Base-by-base conservation (phyloP, 2,329 filamentous ascomycete species). In the Amauroascus verrucosus region DNA sequence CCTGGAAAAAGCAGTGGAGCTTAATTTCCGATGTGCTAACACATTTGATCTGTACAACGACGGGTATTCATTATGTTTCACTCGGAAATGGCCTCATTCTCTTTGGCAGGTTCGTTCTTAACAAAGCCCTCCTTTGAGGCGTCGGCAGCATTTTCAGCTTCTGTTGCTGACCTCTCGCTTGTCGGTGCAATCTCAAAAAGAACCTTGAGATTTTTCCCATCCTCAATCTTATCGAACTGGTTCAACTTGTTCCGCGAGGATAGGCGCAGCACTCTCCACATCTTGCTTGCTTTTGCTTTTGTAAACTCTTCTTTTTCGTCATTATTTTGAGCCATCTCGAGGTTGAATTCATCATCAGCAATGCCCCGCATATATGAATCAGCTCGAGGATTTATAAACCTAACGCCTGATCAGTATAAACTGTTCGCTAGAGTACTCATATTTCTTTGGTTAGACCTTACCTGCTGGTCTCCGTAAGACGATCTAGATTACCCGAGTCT, bases 221-320 rank as follows among this genome's bases (percentile, higher is more conserved):
- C 84, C 53, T 95, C 89, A 46, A 95, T 86, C 67, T 85, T 88
- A 68, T 97, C 90, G 67, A 97, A 93, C 18, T 82, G 73, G 43
- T 81, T 78, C 59, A 97, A 77, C 61, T 85, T 85, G 54, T 77
- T 82, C 59, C 81, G 82, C 53, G 85, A 83, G 8, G 88, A 86
- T 58, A 95, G 80, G 50, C 93, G 82, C 58, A 98, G 73, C 4
- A 88, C 87, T 60, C 90, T 81, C 93, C 93, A 98, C 54, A 83
- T 85, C 68, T 94, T 91, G 72, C 88, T 95, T 18, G 84, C 82
- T 67, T 94, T 95, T 53, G 83, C 78, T 58, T 86, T 85, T 70
- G 68, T 79, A 72, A 73, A 77, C 60, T 69, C 67, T 47, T 77
- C 73, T 63, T 76, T 80, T 58, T 84, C 81, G 54, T 79, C 77